Percentiles rank a stretch among this genome's conserved stretches.
Conservation (phyloP, 2,329 filamentous ascomycete species). For the Hypocrella siamensis region DNA sequence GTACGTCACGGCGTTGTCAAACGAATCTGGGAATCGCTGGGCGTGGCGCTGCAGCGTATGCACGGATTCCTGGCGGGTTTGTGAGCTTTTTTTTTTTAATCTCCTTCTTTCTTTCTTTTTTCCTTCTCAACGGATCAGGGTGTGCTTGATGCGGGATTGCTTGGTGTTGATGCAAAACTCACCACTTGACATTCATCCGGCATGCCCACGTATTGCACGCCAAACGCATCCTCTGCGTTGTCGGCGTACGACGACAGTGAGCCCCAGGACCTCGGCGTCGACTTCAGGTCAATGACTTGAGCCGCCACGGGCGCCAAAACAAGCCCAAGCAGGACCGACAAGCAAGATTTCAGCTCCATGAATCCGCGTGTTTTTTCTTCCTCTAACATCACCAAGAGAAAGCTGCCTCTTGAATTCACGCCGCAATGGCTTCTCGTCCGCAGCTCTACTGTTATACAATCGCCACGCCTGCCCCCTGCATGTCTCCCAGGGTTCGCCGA, state of each 20-base stretch:
- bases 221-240: conserved; percentile 27
- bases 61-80: conserved; percentile 20
- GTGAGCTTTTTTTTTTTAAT: background rate
- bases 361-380: no score
- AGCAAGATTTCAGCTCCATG: no score
- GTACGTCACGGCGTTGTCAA: conserved; percentile 33
- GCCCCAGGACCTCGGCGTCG: conserved; percentile 22
- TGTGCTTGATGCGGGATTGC: no score
- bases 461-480: no score
- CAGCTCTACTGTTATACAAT: no score
- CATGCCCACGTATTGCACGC: conserved; percentile 27
- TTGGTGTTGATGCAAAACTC: background rate
- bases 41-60: conserved; percentile 39
- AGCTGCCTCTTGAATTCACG: no score
- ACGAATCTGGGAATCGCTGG: conserved; percentile 29
- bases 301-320: background rate
- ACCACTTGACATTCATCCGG: conserved; percentile 29
- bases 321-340: background rate
- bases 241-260: conserved; percentile 30
- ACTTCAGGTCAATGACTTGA: conserved; percentile 12
- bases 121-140: no score
- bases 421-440: no score
- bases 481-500: no score
- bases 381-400: no score
- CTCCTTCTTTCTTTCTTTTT: no score